These are phyloP conservation scores for Colletotrichum sp. DNA, from an alignment of 2,329 filamentous ascomycete species.

Conservation along the genomic window DNA sequence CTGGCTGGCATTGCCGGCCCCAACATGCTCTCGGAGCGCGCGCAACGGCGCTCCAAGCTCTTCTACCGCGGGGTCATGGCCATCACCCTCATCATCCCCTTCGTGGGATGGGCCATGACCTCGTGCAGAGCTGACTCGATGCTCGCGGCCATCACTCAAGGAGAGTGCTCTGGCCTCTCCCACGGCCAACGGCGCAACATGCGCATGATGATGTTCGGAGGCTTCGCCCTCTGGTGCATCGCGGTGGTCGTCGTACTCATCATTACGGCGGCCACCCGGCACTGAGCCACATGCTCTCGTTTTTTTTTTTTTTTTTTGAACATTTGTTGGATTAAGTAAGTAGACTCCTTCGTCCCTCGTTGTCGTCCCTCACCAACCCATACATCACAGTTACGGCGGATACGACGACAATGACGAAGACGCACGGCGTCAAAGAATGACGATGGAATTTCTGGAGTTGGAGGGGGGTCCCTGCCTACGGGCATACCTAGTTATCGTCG, in stretches of 20 bases:
- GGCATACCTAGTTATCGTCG: neutral
- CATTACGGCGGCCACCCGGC: neutral
- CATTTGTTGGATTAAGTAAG: neutral
- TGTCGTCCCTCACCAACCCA: neutral
- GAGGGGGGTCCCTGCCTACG: conserved; percentile 11
- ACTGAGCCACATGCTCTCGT: neutral
- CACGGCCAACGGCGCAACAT: conserved; percentile 7
- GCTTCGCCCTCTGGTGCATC: conserved; percentile 3
- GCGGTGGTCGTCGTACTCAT: neutral
- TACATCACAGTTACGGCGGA: neutral
- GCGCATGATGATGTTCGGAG: conserved; percentile 8
- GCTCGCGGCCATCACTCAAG: neutral
- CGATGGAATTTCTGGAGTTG: neutral
- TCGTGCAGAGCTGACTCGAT: neutral
- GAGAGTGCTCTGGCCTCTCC: conserved; percentile 18
- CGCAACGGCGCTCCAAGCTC: neutral
- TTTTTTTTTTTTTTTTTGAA: neutral
- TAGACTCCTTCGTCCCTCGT: neutral
- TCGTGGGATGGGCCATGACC: neutral
- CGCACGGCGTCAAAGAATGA: neutral
- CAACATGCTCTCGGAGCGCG: neutral
- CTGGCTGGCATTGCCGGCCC: conserved; percentile 12
- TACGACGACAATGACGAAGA: neutral
- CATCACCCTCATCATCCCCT: neutral
- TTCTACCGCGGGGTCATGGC: conserved; percentile 4